Conservation (phyloP, 2,329 filamentous ascomycete species). For the Acrocalymma vagum region DNA sequence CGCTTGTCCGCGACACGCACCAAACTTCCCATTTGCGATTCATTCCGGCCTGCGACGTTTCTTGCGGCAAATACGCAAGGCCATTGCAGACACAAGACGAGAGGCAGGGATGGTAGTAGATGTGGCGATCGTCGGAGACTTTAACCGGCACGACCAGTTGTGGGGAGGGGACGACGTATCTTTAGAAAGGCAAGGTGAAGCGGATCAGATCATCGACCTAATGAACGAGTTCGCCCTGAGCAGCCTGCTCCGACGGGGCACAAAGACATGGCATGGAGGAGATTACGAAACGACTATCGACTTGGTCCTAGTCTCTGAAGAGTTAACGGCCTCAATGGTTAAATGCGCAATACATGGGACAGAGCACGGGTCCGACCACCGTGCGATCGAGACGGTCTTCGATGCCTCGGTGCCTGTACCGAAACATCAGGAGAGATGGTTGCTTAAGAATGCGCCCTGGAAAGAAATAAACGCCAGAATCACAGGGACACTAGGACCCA, state of each 20-base stretch:
- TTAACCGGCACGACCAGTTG: slow-evolving; percentile 11
- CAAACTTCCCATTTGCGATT: too few species aligned
- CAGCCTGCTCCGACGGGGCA: slow-evolving; percentile 10
- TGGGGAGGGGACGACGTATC: slow-evolving; percentile 9
- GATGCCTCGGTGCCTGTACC: slow-evolving; percentile 4
- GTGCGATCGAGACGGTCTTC: slow-evolving; percentile 10
- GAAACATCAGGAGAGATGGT: slow-evolving; percentile 8
- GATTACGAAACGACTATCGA: slow-evolving; percentile 8
- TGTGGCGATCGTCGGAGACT: slow-evolving; percentile 10
- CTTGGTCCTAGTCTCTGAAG: slow-evolving; percentile 4
- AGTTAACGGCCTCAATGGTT: slow-evolving; percentile 4
- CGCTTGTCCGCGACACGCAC: too few species aligned
- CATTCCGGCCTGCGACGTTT: slow-evolving; percentile 4
- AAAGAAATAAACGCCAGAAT: slow-evolving; percentile 9
- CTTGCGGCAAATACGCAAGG: slow-evolving; percentile 4
- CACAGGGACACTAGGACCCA: too few species aligned
- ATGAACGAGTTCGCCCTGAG: slow-evolving; percentile 12
- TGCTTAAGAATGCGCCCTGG: slow-evolving; percentile 16
- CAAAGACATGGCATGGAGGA: slow-evolving; percentile 1
- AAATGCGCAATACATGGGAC: slow-evolving; percentile 11
- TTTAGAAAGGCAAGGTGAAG: slow-evolving; percentile 9
- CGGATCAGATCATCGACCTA: slow-evolving; percentile 13
- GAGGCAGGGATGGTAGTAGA: slow-evolving; percentile 11
- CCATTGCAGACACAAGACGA: slow-evolving; percentile 7
- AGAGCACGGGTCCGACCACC: slow-evolving; percentile 13